phyloP scores from a whole-genome alignment of 345 rosid genomes.

The Limnanthes douglasii region DNA sequence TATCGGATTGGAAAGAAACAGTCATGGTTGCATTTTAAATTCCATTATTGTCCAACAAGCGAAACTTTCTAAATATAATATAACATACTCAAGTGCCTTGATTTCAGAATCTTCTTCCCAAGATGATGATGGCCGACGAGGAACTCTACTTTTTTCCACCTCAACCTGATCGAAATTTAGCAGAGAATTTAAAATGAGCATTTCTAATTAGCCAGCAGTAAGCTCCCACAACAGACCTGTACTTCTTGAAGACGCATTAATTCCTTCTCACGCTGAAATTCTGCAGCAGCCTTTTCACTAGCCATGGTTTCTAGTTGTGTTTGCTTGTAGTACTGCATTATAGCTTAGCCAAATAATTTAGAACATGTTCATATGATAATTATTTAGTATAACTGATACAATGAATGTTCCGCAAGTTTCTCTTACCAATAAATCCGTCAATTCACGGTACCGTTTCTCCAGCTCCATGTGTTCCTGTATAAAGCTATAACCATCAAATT shows the following conservation, averaged over 20 bases:
- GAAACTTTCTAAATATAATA: no score
- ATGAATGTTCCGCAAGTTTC: slow-evolving; percentile 6
- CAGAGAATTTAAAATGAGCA: slow-evolving; percentile 4
- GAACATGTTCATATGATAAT: no score
- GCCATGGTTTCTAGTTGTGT: slow-evolving; percentile 96
- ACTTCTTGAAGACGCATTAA: slow-evolving; percentile 70
- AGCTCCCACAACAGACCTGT: slow-evolving; percentile 33
- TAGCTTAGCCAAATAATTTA: slow-evolving; percentile 4
- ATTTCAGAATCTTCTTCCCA: slow-evolving; percentile 98
- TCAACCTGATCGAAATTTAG: slow-evolving; percentile 37
- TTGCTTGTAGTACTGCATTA: slow-evolving; percentile 90
- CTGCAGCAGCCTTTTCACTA: slow-evolving; percentile 97
- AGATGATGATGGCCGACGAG: slow-evolving; percentile 53
- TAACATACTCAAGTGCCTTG: slow-evolving; percentile 84
- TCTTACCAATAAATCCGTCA: slow-evolving; percentile 91
- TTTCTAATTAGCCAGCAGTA: slow-evolving; percentile 5
- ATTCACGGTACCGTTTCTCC: slow-evolving; percentile 95
- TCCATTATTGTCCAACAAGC: no score
- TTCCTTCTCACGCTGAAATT: slow-evolving; percentile 97
- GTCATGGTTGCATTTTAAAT: no score
- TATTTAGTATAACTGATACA: not conserved
- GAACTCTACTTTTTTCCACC: slow-evolving; percentile 73
- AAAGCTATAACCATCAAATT: slow-evolving; percentile 14
- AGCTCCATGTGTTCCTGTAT: slow-evolving; percentile 92
- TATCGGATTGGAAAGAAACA: no score